Evolutionary conservation across 441 rosid genomes (phyloP), one percentile per base, ranked within the genome.

Genomic region (Corymbia calophylla): DNA sequence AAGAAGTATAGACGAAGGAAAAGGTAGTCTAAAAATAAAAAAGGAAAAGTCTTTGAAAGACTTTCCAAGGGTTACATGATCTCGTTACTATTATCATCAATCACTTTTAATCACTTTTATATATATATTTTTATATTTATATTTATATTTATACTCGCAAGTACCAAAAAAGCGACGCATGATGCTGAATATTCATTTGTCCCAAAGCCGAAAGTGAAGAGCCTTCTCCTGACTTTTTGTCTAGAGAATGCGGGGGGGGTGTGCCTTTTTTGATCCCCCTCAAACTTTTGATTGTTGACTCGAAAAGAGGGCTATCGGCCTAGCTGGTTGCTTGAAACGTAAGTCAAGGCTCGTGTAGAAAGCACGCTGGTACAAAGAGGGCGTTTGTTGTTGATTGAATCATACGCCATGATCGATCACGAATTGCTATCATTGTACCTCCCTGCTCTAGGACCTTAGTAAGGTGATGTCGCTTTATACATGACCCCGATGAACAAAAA

Each of bases 131-230:
- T n/a, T 66, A 17, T 32, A 32, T 17, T 18, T 66, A 64, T 66
- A 0, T 66, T 8, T 31, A 31, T 66, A 66, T 17, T 14, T 44
- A 73, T 39, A 73, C n/a, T 73, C 27, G 84, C 84, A 73, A 73
- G 84, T 73, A 44, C 84, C 17, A 73, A 23, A 73, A 73, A 39
- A 73, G 84, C 84, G 84, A 73, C 84, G 84, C 84, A 73, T 73
- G 84, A 23, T 80, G 54, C 81, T 88, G 66, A 88, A 88, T 88
- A 88, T 88, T 77, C 77, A 54, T 49, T 55, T 88, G 87, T 88
- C 68, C 77, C 89, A 55, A 88, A 81, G 89, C 87, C 73, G 87
- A 88, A 88, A 88, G 87, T 21, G 23, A 31, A 80, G 84, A 25
- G 14, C 70, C 53, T 47, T 39, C 73, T 62, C 27, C 39, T 4